Percentiles rank a stretch among this genome's conserved stretches.
phyloP scores from a whole-genome alignment of 2,329 filamentous ascomycete genomes.

The Fonsecaea multimorphosa region DNA sequence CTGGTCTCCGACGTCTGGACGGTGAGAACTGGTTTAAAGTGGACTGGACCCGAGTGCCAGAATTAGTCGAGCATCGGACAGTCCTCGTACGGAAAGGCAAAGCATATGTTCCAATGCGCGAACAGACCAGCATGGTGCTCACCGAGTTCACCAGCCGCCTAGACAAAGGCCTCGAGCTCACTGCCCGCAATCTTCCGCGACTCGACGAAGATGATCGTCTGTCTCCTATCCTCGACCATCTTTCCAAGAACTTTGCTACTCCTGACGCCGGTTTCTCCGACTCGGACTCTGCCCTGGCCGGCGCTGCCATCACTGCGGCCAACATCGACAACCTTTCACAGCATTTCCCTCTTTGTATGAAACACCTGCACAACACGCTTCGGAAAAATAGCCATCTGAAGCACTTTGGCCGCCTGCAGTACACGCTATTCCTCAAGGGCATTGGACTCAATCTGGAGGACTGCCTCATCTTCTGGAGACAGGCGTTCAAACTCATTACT shows the following conservation, averaged over 20 bases:
- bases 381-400: conserved; percentile 90
- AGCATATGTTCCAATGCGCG: conserved; percentile 85
- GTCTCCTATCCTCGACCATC: conserved; percentile 73
- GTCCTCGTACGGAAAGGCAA: conserved; percentile 81
- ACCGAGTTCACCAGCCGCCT: conserved; percentile 82
- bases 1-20: conserved; percentile 61
- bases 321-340: conserved; percentile 80
- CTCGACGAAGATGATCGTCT: conserved; percentile 96
- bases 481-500: conserved; percentile 80
- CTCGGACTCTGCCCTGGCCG: conserved; percentile 67
- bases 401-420: conserved; percentile 91
- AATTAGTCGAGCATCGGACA: conserved; percentile 79
- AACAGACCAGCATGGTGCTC: conserved; percentile 87
- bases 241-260: conserved; percentile 95
- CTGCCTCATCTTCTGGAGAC: conserved; percentile 88
- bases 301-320: conserved; percentile 75
- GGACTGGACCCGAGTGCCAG: conserved; percentile 91
- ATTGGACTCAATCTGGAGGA: conserved; percentile 93
- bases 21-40: conserved; percentile 96
- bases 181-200: conserved; percentile 85
- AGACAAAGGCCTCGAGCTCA: conserved; percentile 85
- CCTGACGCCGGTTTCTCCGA: conserved; percentile 82
- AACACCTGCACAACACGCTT: conserved; percentile 82
- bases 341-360: conserved; percentile 93
- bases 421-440: conserved; percentile 94